Evolutionary conservation across 305 asterid genomes (phyloP).

Genomic region (Fraxinus xanthoxyloides): DNA sequence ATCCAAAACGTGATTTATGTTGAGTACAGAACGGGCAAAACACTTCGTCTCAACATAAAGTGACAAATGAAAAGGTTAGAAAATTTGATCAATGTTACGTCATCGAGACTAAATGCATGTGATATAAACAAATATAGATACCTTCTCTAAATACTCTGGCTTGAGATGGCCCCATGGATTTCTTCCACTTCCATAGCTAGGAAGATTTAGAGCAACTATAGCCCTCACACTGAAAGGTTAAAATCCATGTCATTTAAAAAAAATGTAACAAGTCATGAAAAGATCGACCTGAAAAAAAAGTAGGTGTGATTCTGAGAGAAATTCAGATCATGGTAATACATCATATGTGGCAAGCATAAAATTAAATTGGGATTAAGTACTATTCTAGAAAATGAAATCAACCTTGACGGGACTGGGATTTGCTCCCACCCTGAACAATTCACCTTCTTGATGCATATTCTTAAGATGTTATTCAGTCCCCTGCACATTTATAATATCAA

Average conservation of each 20-base stretch:
- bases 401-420: slow-evolving; percentile 87
- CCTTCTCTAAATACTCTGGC: slow-evolving; percentile 92
- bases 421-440: slow-evolving; percentile 82
- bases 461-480: slow-evolving; percentile 86
- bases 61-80: background rate
- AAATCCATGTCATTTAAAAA: slow-evolving; percentile 14
- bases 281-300: background rate
- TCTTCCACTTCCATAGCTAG: slow-evolving; percentile 98
- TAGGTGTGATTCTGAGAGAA: slow-evolving; percentile 1
- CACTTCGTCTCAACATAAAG: background rate
- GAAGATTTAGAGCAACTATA: slow-evolving; percentile 87
- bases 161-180: slow-evolving; percentile 96
- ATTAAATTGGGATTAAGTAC: background rate
- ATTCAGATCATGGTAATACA: background rate
- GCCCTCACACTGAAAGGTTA: slow-evolving; percentile 76
- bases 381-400: slow-evolving; percentile 18
- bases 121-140: slow-evolving; percentile 22
- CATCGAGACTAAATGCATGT: background rate
- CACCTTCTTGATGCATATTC: slow-evolving; percentile 84
- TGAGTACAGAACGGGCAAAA: background rate
- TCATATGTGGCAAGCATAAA: slow-evolving; percentile 1
- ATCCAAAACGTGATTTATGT: background rate
- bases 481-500: slow-evolving; percentile 40
- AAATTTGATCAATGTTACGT: background rate
- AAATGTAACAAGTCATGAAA: slow-evolving; percentile 7